Evolutionary conservation across 306 rosid species (phyloP).

Genomic region (barrel medic (Medicago truncatula)): MtrunA17r5.0-ANR NC_053049.1:35429001-35429500

Average conservation of each 20-base stretch:
- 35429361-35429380: constrained; percentile 35
- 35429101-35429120: constrained; percentile 57
- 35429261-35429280: constrained; percentile 48
- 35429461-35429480: constrained; percentile 50
- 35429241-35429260: constrained; percentile 50
- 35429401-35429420: background rate
- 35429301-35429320: constrained; percentile 41
- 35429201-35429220: constrained; percentile 31
- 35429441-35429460: constrained; percentile 48
- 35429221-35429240: constrained; percentile 33
- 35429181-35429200: constrained; percentile 31
- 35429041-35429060: constrained; percentile 75
- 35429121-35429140: constrained; percentile 50
- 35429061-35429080: constrained; percentile 52
- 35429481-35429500: constrained; percentile 47
- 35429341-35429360: constrained; percentile 59
- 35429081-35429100: constrained; percentile 51
- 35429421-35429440: background rate
- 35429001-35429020: too few relatives aligned
- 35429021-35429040: background rate
- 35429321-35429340: constrained; percentile 59
- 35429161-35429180: constrained; percentile 41
- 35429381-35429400: background rate
- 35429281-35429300: constrained; percentile 49
- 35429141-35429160: constrained; percentile 36